These are phyloP conservation scores for Hippophae rhamnoides DNA, from an alignment of 306 rosid genomes.

Conservation along the genomic window DNA sequence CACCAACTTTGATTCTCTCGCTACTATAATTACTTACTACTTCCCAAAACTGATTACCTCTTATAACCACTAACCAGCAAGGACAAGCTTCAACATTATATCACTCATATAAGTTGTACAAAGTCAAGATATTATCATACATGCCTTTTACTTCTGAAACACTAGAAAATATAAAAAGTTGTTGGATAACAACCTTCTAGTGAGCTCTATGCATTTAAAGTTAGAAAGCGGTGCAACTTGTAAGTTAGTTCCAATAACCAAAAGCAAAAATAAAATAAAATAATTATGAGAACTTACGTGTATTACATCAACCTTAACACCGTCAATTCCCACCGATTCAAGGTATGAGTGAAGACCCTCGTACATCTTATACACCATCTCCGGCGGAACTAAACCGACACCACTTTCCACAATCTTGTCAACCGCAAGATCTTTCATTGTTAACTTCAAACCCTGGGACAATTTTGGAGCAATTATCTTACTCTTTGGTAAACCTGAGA, in stretches of 20 bases:
- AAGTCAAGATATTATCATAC: no score
- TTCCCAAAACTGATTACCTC: no score
- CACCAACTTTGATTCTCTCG: no score
- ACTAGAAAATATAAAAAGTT: no score
- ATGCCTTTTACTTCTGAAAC: no score
- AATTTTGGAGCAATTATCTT: constrained; percentile 28
- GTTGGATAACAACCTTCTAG: no score
- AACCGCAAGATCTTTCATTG: constrained; percentile 59
- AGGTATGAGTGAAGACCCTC: constrained; percentile 55
- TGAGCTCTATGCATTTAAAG: no score
- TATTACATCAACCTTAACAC: constrained; percentile 69
- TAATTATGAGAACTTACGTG: constrained; percentile 32
- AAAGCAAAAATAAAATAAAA: neutral
- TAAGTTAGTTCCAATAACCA: neutral
- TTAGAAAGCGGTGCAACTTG: no score
- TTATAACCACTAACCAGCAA: no score
- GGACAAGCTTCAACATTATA: no score
- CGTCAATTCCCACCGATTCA: constrained; percentile 44
- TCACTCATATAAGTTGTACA: no score
- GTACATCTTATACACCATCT: constrained; percentile 34
- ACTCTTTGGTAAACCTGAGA: constrained; percentile 32
- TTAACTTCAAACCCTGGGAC: constrained; percentile 32
- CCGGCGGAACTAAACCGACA: constrained; percentile 52
- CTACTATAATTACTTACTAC: no score
- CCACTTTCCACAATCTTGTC: constrained; percentile 38